Evolutionary conservation across 495 filamentous ascomycete genomes (phyloP).

Genomic region (Xanthoparmelia taractica): DNA sequence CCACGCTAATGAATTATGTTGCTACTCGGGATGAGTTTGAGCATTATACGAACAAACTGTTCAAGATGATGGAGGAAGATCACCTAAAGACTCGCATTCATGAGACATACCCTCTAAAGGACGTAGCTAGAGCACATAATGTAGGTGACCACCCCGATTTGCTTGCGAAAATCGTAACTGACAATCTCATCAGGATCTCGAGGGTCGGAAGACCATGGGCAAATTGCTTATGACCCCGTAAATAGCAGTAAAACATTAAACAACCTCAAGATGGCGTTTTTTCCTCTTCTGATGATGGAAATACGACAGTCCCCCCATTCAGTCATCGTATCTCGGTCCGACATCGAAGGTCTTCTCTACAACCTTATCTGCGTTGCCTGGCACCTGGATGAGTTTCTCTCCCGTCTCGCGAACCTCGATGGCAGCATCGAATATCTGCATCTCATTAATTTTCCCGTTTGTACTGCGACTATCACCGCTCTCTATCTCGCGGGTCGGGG

Average conservation of each 20-base stretch:
- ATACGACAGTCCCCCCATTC: background rate
- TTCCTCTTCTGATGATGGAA: background rate
- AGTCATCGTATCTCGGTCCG: background rate
- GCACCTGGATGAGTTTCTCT: slow-evolving; percentile 16
- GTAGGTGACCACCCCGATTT: slow-evolving; percentile 29
- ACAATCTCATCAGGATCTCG: slow-evolving; percentile 52
- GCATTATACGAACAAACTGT: slow-evolving; percentile 63
- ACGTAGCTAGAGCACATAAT: slow-evolving; percentile 64
- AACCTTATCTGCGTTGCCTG: slow-evolving; percentile 13
- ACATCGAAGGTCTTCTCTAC: slow-evolving; percentile 8
- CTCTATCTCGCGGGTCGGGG: background rate
- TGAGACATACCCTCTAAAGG: slow-evolving; percentile 70
- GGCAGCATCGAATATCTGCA: background rate
- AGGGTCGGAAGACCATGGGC: slow-evolving; percentile 74
- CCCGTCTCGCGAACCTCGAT: slow-evolving; percentile 19
- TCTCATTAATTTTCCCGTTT: background rate
- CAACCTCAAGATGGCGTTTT: background rate
- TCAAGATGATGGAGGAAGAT: slow-evolving; percentile 57
- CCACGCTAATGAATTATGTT: slow-evolving; percentile 68
- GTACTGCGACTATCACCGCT: background rate
- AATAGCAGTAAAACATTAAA: background rate
- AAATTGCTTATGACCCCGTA: slow-evolving; percentile 43
- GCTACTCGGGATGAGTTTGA: slow-evolving; percentile 68
- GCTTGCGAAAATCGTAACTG: slow-evolving; percentile 6
- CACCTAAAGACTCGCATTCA: slow-evolving; percentile 70